Base-by-base conservation (phyloP, 768 basidiomycete genomes). In the Suillus variegatus region DNA sequence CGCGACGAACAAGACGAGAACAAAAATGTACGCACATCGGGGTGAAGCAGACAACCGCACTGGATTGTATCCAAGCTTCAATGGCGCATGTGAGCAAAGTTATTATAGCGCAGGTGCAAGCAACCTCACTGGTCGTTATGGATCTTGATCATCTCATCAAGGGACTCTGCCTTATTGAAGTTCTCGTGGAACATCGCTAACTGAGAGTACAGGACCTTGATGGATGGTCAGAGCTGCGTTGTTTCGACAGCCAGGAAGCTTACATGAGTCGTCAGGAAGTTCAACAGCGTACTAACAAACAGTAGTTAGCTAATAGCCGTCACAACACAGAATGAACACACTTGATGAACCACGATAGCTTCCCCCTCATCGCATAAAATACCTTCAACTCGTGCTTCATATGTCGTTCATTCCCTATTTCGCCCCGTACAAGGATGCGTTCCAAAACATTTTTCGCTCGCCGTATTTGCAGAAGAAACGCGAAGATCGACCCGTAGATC, bases 311-410 rank as follows among this genome's bases (percentile, higher is more conserved):
- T 14, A 70, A 35, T 67, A 55, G 44, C 57, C 7, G 40, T 16
- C 22, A 12, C 6, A 41, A 40, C 36, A 32, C 41, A 4, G 5
- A 57, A 13, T 20, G 10, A n/a, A 82, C 90, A 70, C 71, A 93
- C 93, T 91, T 93, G 73, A 91, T 84, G 69, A 94, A 91, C 93
- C 93, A 95, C 64, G 90, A 89, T 65, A 95, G 70, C 63, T 89
- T 87, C 68, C 88, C 86, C 67, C 92, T 79, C 82, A 93, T 85
- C 0, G 89, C 90, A 73, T 92, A 92, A 69, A 94, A 88, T 16
- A 82, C 82, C 76, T 92, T 93, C 70, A 90, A 64, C 61, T 88
- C 86, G 25, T 77, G 78, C 43, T 75, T 79, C 58, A 77, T 57
- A 35, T 71, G 76, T 40, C 78, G 73, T 20, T 68, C 71, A 71